Conservation (phyloP, 305 asterid species). For the Fraxinus sp. region DNA sequence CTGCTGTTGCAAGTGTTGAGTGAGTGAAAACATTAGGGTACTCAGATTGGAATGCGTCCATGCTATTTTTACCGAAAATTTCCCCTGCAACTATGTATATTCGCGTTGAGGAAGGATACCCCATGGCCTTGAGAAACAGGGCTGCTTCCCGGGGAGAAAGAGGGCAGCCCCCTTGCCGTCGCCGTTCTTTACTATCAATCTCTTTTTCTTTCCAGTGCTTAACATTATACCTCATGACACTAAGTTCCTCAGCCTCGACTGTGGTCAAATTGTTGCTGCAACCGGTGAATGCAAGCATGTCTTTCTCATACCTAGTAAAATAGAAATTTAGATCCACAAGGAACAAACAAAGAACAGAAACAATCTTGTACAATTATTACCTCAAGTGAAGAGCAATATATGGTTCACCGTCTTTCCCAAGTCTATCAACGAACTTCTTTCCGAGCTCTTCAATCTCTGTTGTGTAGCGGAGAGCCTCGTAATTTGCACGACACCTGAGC, state of each 20-base stretch:
- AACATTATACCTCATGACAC: slow-evolving; percentile 57
- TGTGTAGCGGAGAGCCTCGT: slow-evolving; percentile 70
- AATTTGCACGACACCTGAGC: slow-evolving; percentile 82
- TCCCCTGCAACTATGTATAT: slow-evolving; percentile 83
- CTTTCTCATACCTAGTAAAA: slow-evolving; percentile 66
- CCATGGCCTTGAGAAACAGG: slow-evolving; percentile 76
- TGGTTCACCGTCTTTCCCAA: slow-evolving; percentile 48
- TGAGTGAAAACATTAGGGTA: slow-evolving; percentile 71
- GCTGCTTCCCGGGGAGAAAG: slow-evolving; percentile 90
- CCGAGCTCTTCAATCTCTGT: slow-evolving; percentile 75
- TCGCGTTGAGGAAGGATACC: slow-evolving; percentile 55
- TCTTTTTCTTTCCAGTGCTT: slow-evolving; percentile 88
- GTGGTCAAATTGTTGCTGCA: slow-evolving; percentile 68
- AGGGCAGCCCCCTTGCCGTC: slow-evolving; percentile 77
- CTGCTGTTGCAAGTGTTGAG: slow-evolving; percentile 58
- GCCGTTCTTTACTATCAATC: slow-evolving; percentile 52
- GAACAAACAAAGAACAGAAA: not conserved
- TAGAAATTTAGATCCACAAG: not conserved
- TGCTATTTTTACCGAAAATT: slow-evolving; percentile 62
- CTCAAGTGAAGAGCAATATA: slow-evolving; percentile 88
- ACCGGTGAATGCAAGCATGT: slow-evolving; percentile 93
- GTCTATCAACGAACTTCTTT: slow-evolving; percentile 48
- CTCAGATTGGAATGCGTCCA: slow-evolving; percentile 47
- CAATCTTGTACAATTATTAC: slow-evolving; percentile 30
- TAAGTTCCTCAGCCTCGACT: slow-evolving; percentile 60